Evolutionary conservation across 2,329 filamentous ascomycete species (phyloP).

Genomic region (Ascochyta clinopodiicola): DNA sequence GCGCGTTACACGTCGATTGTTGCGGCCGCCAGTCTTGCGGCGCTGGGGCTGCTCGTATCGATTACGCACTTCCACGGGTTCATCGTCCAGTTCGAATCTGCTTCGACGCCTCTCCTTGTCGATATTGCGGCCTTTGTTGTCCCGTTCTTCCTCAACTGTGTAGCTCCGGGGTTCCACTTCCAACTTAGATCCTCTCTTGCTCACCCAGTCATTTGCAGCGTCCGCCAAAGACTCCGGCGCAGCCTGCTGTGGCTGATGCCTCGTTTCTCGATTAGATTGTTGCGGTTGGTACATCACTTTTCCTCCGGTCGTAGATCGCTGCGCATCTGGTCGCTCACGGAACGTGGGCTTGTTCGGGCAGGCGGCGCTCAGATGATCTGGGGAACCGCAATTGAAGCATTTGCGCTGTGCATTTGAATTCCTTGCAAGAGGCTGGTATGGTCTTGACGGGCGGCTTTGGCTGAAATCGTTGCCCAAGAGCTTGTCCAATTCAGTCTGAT

Average conservation of each 20-base stretch:
- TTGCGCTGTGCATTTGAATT: slow-evolving; percentile 30
- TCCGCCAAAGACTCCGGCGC: slow-evolving; percentile 28
- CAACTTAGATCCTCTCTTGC: slow-evolving; percentile 22
- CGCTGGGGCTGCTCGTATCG: slow-evolving; percentile 42
- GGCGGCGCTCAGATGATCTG: slow-evolving; percentile 30
- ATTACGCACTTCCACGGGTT: slow-evolving; percentile 29
- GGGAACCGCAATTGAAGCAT: slow-evolving; percentile 40
- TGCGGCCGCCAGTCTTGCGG: slow-evolving; percentile 24
- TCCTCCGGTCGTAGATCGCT: slow-evolving; percentile 8
- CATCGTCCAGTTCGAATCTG: slow-evolving; percentile 35
- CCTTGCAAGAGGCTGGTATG: slow-evolving; percentile 34
- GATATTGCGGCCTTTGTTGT: slow-evolving; percentile 26
- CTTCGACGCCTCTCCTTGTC: slow-evolving; percentile 32
- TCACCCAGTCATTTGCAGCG: slow-evolving; percentile 38
- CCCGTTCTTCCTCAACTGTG: slow-evolving; percentile 19
- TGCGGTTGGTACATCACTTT: slow-evolving; percentile 17
- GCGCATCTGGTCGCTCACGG: slow-evolving; percentile 19
- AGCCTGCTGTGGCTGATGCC: not conserved
- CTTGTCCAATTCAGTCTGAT: slow-evolving; percentile 37
- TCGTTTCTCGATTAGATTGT: slow-evolving; percentile 9
- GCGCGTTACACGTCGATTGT: slow-evolving; percentile 30
- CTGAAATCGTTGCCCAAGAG: slow-evolving; percentile 28
- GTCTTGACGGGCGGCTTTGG: slow-evolving; percentile 13
- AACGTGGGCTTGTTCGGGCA: slow-evolving; percentile 37
- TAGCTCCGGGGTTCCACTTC: slow-evolving; percentile 20